Conservation (phyloP, 495 filamentous ascomycete genomes). For the Neurospora pannonica region DNA sequence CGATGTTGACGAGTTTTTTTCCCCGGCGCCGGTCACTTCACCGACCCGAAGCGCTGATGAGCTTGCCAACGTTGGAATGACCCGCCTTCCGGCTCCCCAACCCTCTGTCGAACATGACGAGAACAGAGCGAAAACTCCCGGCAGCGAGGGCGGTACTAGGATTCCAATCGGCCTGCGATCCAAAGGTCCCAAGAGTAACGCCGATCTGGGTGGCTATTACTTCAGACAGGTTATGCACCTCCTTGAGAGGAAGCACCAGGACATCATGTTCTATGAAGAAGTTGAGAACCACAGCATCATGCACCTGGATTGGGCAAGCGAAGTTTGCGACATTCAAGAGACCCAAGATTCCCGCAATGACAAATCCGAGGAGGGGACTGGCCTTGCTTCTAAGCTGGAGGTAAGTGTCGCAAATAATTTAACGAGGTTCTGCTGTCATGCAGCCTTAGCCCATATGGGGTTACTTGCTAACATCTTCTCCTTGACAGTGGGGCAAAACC, state of each 20-base stretch:
- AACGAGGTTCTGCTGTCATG: not conserved
- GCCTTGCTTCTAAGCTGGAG: not conserved
- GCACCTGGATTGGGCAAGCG: conserved; percentile 12
- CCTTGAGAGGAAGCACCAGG: conserved; percentile 8
- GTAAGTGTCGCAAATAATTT: not conserved
- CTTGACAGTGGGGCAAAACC: conserved; percentile 12
- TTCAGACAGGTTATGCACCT: conserved; percentile 2
- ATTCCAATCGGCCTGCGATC: not conserved
- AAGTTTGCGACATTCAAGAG: not conserved
- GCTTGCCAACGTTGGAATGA: not conserved
- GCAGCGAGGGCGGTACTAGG: not conserved
- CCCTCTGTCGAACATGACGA: not conserved
- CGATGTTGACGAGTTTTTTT: not conserved
- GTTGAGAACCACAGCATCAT: conserved; percentile 8
- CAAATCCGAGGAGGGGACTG: not conserved
- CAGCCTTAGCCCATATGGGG: not conserved
- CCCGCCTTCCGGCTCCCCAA: not conserved
- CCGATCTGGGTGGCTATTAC: conserved; percentile 3
- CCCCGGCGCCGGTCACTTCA: not conserved
- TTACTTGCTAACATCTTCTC: not conserved
- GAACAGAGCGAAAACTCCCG: not conserved
- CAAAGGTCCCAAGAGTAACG: conserved; percentile 1
- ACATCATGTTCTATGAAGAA: conserved; percentile 8
- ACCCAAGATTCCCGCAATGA: not conserved
- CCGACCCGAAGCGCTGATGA: not conserved